Evolutionary conservation across 1,284 basidiomycete genomes (phyloP).

Genomic region (Athelia psychrophila): DNA sequence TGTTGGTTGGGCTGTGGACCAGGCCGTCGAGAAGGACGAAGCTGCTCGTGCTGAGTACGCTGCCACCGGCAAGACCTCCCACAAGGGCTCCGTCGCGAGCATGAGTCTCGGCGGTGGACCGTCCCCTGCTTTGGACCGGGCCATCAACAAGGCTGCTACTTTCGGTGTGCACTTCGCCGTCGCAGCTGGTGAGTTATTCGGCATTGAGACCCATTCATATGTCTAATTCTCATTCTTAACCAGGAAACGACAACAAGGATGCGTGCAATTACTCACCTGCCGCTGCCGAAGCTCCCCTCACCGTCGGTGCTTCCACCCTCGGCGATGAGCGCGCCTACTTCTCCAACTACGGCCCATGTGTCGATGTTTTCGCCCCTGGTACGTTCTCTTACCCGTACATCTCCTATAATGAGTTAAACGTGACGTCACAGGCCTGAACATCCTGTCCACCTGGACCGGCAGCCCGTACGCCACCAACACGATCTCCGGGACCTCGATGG

Average conservation of each 20-base stretch:
- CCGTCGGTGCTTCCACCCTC: constrained; percentile 84
- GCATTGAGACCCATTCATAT: not conserved
- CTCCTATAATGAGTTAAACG: constrained; percentile 11
- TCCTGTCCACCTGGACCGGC: constrained; percentile 76
- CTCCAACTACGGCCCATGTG: constrained; percentile 77
- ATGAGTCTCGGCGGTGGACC: constrained; percentile 98
- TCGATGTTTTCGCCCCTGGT: constrained; percentile 84
- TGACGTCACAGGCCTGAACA: constrained; percentile 56
- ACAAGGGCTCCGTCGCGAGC: constrained; percentile 97
- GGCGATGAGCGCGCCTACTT: constrained; percentile 88
- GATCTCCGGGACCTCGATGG: constrained; percentile 75
- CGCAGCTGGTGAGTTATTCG: constrained; percentile 74
- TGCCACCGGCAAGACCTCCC: constrained; percentile 63
- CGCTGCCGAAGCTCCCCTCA: constrained; percentile 71
- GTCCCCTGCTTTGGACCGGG: constrained; percentile 82
- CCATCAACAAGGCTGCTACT: constrained; percentile 85
- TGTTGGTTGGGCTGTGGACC: constrained; percentile 79
- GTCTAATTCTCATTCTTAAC: constrained; percentile 1
- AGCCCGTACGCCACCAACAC: constrained; percentile 58
- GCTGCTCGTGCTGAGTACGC: constrained; percentile 64
- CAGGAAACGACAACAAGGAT: constrained; percentile 65
- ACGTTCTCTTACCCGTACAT: constrained; percentile 11
- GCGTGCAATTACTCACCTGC: constrained; percentile 86
- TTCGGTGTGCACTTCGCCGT: constrained; percentile 92
- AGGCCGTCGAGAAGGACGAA: constrained; percentile 55